phyloP scores from a whole-genome alignment of 176 grass and related monocot genomes.

The Elaeis guineensis region DNA sequence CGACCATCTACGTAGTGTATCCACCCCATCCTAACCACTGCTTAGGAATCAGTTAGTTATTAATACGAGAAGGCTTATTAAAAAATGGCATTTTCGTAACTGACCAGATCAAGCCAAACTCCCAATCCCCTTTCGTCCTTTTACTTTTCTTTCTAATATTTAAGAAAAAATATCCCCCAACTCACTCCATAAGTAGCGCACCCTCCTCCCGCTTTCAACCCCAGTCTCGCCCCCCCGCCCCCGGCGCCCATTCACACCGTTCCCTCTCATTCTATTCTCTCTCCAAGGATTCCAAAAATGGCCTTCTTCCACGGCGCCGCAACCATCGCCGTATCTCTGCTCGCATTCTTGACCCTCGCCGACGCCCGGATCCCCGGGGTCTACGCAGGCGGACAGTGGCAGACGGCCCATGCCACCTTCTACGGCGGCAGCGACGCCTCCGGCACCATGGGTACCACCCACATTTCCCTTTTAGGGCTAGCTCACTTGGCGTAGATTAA shows the following conservation, averaged over 20 bases:
- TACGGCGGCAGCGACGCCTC: slow-evolving; percentile 8
- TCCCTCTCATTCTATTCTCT: not conserved
- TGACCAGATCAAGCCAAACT: no score
- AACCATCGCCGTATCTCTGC: not conserved
- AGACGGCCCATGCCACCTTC: not conserved
- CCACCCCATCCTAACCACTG: no score
- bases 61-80: no score
- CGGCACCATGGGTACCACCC: slow-evolving; percentile 4
- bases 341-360: not conserved
- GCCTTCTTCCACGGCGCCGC: not conserved
- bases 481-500: not conserved
- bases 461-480: not conserved
- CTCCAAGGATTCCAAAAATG: not conserved
- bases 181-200: no score
- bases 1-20: no score
- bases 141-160: no score
- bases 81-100: no score
- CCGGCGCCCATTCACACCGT: not conserved
- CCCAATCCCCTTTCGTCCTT: no score
- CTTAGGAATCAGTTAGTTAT: no score
- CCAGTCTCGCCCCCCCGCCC: no score
- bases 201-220: no score
- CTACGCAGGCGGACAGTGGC: not conserved
- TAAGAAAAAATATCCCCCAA: no score
- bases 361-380: not conserved